Evolutionary conservation across 179 eudicot genomes (phyloP).

Genomic region (Spinacia oleracea): DNA sequence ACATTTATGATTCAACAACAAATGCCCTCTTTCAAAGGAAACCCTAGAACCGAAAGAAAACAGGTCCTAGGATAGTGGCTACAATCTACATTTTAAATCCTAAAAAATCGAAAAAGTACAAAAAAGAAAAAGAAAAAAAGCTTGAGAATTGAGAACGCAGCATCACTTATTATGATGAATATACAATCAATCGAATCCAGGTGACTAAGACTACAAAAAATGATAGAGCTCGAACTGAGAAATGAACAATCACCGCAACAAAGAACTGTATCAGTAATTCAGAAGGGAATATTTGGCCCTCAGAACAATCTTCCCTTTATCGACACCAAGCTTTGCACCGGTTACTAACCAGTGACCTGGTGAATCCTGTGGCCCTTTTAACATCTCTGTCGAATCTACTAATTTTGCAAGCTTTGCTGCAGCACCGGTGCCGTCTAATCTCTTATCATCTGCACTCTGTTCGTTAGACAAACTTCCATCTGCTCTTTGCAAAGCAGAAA

Average conservation of each 20-base stretch:
- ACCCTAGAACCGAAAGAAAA: neutral
- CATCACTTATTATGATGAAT: neutral
- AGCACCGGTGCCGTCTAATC: conserved; percentile 41
- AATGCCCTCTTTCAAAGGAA: too few relatives aligned
- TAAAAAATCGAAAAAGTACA: neutral
- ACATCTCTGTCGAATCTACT: conserved; percentile 88
- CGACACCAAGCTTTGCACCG: conserved; percentile 97
- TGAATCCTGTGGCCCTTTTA: conserved; percentile 80
- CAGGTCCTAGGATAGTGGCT: neutral
- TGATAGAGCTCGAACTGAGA: conserved; percentile 6
- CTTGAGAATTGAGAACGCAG: neutral
- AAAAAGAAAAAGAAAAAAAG: neutral
- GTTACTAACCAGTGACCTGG: conserved; percentile 98
- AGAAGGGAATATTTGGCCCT: conserved; percentile 85
- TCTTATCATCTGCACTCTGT: conserved; percentile 43
- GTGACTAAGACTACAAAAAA: conserved; percentile 18
- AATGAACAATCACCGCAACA: conserved; percentile 6
- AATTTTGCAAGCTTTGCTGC: conserved; percentile 69
- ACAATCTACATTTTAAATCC: neutral
- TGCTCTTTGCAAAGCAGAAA: conserved; percentile 32
- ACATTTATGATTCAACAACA: neutral
- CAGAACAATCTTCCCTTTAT: conserved; percentile 73
- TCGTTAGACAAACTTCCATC: conserved; percentile 43
- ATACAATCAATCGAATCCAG: conserved; percentile 19
- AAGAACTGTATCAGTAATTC: conserved; percentile 57